Conservation (phyloP, 345 rosid genomes). For the Psidium friedrichsthalianum region DNA sequence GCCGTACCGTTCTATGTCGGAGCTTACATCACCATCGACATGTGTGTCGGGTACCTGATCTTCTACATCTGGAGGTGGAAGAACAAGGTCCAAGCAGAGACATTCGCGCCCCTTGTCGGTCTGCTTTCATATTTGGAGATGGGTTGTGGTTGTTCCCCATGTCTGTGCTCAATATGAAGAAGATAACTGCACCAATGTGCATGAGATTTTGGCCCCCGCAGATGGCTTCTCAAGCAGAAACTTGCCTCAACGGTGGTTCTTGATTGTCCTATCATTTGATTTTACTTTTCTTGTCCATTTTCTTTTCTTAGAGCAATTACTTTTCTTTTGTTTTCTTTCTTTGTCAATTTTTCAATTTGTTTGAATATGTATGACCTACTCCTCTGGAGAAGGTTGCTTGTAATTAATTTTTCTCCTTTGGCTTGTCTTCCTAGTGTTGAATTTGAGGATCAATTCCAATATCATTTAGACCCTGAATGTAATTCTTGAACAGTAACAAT, state of each 20-base stretch:
- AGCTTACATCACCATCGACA: not conserved
- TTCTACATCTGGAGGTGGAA: not conserved
- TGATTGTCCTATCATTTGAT: not conserved
- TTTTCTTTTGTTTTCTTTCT: not conserved
- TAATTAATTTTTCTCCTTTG: not conserved
- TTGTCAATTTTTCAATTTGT: not conserved
- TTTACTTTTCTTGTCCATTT: too few species aligned
- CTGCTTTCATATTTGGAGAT: not conserved
- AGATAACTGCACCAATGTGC: not conserved
- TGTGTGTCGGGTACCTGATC: not conserved
- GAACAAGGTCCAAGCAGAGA: not conserved
- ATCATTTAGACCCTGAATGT: not conserved
- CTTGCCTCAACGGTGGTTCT: not conserved
- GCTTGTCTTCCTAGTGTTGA: not conserved
- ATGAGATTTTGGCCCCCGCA: not conserved
- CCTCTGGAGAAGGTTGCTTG: not conserved
- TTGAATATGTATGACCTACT: not conserved
- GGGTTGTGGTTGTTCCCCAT: not conserved
- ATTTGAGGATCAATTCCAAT: not conserved
- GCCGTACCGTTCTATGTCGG: not conserved
- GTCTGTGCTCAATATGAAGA: not conserved
- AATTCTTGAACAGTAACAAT: fast-evolving
- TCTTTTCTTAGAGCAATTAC: not conserved
- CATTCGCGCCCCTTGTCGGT: not conserved
- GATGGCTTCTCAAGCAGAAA: not conserved